phyloP scores from a whole-genome alignment of 169 alveolate species.

The Plasmodium gaboni region DNA sequence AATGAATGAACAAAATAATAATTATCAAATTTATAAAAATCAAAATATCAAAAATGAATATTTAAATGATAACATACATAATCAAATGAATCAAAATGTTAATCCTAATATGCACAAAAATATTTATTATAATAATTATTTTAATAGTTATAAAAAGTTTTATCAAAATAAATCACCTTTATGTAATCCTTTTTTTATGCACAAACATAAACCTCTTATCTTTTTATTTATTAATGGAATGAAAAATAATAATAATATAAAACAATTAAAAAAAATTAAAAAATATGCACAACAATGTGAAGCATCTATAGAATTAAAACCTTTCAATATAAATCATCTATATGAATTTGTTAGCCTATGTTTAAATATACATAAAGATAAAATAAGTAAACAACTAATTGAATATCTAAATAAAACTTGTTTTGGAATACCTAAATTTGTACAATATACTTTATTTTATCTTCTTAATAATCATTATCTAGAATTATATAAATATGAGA shows the following conservation, averaged over 20 bases:
- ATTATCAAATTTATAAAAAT: not conserved
- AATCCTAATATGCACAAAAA: no score
- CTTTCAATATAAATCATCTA: constrained; percentile 53
- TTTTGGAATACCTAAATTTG: constrained; percentile 81
- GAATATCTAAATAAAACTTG: constrained; percentile 78
- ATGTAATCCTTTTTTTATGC: constrained; percentile 71
- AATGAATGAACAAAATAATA: constrained; percentile 15
- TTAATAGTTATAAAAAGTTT: not conserved
- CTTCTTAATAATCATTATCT: constrained; percentile 73
- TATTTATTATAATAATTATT: not conserved
- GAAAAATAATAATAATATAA: constrained; percentile 28
- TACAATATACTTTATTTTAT: constrained; percentile 76
- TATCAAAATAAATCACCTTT: constrained; percentile 33
- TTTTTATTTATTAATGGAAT: constrained; percentile 48
- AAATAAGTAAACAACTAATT: constrained; percentile 70
- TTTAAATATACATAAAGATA: constrained; percentile 41
- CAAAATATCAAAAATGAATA: not conserved
- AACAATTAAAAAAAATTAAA: constrained; percentile 64
- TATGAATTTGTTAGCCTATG: constrained; percentile 77
- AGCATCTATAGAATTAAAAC: constrained; percentile 78
- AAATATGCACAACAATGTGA: constrained; percentile 79
- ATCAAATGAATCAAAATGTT: no score
- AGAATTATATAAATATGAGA: not conserved
- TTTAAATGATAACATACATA: no score
- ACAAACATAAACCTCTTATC: constrained; percentile 71